Percentiles rank a stretch among this genome's conserved stretches.
These are phyloP conservation scores for Botrytis medusae DNA, from an alignment of 2,329 filamentous ascomycete genomes.

Conservation along the genomic window DNA sequence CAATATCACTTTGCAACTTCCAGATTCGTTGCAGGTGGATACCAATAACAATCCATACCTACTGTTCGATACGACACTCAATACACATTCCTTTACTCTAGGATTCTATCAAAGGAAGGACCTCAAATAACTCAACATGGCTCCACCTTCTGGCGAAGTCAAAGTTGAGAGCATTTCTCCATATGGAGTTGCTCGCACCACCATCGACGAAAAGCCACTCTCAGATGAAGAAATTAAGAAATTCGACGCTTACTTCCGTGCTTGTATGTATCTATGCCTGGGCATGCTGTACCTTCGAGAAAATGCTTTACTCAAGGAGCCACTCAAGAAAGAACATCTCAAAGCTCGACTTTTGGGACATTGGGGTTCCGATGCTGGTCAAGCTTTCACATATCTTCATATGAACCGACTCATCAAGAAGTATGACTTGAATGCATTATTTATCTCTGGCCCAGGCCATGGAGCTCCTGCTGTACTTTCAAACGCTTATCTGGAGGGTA, in stretches of 20 bases:
- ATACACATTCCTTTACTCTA: background rate
- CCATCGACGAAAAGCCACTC: slow-evolving; percentile 61
- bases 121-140: slow-evolving; percentile 27
- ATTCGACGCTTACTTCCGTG: slow-evolving; percentile 72
- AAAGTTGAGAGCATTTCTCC: slow-evolving; percentile 59
- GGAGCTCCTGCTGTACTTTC: slow-evolving; percentile 75
- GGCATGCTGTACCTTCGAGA: slow-evolving; percentile 79
- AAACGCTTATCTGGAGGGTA: slow-evolving; percentile 74
- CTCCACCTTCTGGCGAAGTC: slow-evolving; percentile 34
- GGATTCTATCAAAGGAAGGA: background rate
- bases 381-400: slow-evolving; percentile 79
- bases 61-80: background rate
- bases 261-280: slow-evolving; percentile 71
- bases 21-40: background rate
- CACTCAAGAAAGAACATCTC: slow-evolving; percentile 65
- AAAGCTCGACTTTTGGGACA: slow-evolving; percentile 74
- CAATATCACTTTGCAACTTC: background rate
- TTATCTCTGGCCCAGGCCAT: slow-evolving; percentile 75
- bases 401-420: slow-evolving; percentile 82
- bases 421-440: slow-evolving; percentile 70
- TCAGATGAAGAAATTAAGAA: slow-evolving; percentile 64
- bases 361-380: slow-evolving; percentile 78
- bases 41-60: background rate
- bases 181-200: slow-evolving; percentile 65
- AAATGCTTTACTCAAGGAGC: slow-evolving; percentile 70